These are phyloP conservation scores for Hypoxylon sp. DNA, from an alignment of 2,329 filamentous ascomycete species.

Conservation along the genomic window DNA sequence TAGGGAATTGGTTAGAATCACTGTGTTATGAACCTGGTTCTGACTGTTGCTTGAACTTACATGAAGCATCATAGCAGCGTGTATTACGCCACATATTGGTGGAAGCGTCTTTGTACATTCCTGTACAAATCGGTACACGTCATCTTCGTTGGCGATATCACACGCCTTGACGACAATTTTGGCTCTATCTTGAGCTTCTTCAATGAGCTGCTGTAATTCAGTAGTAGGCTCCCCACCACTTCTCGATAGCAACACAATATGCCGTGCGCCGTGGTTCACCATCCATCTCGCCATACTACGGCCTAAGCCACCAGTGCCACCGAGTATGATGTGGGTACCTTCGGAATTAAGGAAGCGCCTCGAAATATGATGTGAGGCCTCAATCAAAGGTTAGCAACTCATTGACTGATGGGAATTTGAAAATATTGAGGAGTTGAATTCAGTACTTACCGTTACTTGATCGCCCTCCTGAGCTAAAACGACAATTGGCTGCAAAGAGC, in stretches of 20 bases:
- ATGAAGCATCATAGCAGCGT: slow-evolving; percentile 50
- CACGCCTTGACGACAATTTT: slow-evolving; percentile 45
- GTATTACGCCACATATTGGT: slow-evolving; percentile 49
- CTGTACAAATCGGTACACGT: slow-evolving; percentile 40
- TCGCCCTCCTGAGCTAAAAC: slow-evolving; percentile 31
- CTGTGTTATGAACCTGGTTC: background rate
- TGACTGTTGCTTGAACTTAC: slow-evolving; percentile 26
- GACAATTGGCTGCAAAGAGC: slow-evolving; percentile 32
- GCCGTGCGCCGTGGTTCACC: slow-evolving; percentile 46
- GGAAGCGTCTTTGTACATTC: slow-evolving; percentile 44
- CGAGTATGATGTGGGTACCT: slow-evolving; percentile 50
- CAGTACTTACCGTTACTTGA: slow-evolving; percentile 29
- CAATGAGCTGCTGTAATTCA: slow-evolving; percentile 40
- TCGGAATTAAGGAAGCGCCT: slow-evolving; percentile 37
- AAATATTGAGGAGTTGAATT: background rate
- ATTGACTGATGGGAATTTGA: background rate
- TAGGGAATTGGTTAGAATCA: slow-evolving; percentile 27
- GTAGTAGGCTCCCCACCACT: slow-evolving; percentile 39
- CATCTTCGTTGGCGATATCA: slow-evolving; percentile 44
- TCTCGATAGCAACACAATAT: slow-evolving; percentile 50
- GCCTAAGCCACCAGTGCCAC: slow-evolving; percentile 50
- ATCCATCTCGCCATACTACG: slow-evolving; percentile 44
- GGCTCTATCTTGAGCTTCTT: slow-evolving; percentile 39
- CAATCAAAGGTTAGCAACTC: slow-evolving; percentile 10
- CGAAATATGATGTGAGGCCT: slow-evolving; percentile 34